Percentiles rank a stretch among this genome's conserved stretches.
phyloP scores from a whole-genome alignment of 1,284 basidiomycete genomes.

The Taiwanofungus camphoratus region DNA sequence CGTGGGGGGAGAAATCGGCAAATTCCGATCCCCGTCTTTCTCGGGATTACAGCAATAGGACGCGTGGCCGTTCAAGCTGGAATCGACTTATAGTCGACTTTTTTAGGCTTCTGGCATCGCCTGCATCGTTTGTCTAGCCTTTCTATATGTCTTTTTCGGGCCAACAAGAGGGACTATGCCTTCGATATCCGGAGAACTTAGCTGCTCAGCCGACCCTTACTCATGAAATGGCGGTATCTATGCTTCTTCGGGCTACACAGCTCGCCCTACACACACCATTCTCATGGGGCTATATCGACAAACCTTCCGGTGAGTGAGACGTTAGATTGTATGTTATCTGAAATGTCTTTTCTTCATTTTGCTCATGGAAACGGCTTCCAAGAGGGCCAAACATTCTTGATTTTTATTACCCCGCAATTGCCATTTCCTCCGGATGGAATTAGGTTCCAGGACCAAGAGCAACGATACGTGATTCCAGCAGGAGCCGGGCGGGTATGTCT shows the following conservation, averaged over 20 bases:
- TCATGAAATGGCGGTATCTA: constrained; percentile 50
- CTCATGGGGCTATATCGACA: constrained; percentile 67
- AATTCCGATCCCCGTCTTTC: too few species aligned
- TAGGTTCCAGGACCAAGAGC: constrained; percentile 64
- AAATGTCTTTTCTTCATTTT: constrained; percentile 1
- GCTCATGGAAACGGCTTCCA: constrained; percentile 1
- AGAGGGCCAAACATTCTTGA: constrained; percentile 63
- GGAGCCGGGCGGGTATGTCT: constrained; percentile 43
- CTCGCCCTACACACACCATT: constrained; percentile 56
- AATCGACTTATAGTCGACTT: too few species aligned
- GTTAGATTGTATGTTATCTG: not conserved
- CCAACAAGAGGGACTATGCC: constrained; percentile 37
- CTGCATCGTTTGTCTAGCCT: too few species aligned
- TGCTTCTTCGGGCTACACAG: constrained; percentile 52
- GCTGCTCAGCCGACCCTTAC: constrained; percentile 48
- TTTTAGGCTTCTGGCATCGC: too few species aligned
- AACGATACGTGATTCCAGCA: constrained; percentile 46
- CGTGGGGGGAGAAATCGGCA: too few species aligned
- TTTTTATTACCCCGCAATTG: constrained; percentile 50
- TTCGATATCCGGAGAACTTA: constrained; percentile 62
- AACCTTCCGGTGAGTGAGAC: constrained; percentile 49
- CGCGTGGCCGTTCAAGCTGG: too few species aligned
- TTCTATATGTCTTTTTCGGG: constrained; percentile 10
- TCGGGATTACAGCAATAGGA: too few species aligned
- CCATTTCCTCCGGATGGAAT: constrained; percentile 67